phyloP scores from a whole-genome alignment of 2,329 filamentous ascomycete genomes.

The Cadophora sp. region DNA sequence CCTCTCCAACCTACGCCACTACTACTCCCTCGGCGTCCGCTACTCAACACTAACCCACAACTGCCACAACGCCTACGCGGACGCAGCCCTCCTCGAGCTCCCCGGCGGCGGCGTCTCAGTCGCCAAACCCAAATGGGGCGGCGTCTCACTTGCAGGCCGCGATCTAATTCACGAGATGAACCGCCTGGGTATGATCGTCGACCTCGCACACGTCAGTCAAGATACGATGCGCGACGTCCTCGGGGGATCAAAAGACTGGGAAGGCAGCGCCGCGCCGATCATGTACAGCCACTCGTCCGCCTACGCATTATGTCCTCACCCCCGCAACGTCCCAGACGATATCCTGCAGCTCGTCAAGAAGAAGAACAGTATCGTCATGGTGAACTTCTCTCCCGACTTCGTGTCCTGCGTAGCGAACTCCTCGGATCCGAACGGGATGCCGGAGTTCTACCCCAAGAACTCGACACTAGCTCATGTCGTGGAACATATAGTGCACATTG shows the following conservation, averaged over 20 bases:
- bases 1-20: constrained; percentile 75
- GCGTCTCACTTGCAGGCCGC: constrained; percentile 74
- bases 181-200: constrained; percentile 91
- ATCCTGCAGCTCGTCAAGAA: constrained; percentile 78
- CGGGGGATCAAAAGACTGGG: constrained; percentile 65
- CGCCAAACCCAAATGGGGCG: constrained; percentile 67
- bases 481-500: constrained; percentile 83
- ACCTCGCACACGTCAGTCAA: constrained; percentile 78
- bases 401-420: constrained; percentile 70
- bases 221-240: constrained; percentile 89
- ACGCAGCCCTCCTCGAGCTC: constrained; percentile 73
- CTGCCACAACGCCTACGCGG: constrained; percentile 89
- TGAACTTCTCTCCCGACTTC: constrained; percentile 87
- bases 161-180: constrained; percentile 88
- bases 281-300: constrained; percentile 92
- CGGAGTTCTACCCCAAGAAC: constrained; percentile 70
- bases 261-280: constrained; percentile 78
- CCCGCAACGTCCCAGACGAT: constrained; percentile 88
- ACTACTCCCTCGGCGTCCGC: constrained; percentile 78
- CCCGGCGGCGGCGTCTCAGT: constrained; percentile 45
- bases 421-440: constrained; percentile 67
- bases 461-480: constrained; percentile 80
- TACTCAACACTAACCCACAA: constrained; percentile 93
- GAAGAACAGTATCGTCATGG: constrained; percentile 81
- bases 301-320: constrained; percentile 82